phyloP scores from a whole-genome alignment of 345 rosid genomes.

The Camelina neglecta region DNA sequence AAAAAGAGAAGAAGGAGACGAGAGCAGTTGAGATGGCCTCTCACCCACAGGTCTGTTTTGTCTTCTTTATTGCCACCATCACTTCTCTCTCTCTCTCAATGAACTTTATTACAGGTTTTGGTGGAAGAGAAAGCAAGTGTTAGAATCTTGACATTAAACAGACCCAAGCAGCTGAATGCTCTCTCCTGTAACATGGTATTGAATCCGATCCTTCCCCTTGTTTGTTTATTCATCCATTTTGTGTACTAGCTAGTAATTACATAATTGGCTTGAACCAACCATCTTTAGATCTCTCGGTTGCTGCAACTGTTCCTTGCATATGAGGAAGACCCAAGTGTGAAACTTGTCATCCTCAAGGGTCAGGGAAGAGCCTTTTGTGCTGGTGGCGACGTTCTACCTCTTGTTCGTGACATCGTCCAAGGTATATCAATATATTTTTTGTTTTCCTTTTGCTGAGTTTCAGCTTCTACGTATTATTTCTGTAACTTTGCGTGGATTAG shows the following conservation, averaged over 20 bases:
- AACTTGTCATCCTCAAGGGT: conserved; percentile 73
- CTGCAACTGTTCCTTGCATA: conserved; percentile 63
- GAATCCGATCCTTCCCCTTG: not conserved
- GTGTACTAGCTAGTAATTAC: not conserved
- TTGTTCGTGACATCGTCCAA: conserved; percentile 49
- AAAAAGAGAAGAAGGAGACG: not conserved
- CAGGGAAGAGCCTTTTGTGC: conserved; percentile 85
- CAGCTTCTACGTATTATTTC: not conserved
- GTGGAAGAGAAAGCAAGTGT: conserved; percentile 59
- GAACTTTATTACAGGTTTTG: conserved; percentile 51
- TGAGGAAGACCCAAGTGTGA: conserved; percentile 64
- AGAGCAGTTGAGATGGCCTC: conserved; percentile 7
- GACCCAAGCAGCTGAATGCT: conserved; percentile 78
- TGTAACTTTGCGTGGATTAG: conserved; percentile 42
- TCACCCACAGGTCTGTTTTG: conserved; percentile 15
- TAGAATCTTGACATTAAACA: conserved; percentile 66
- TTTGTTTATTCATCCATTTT: not conserved
- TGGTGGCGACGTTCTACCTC: conserved; percentile 75
- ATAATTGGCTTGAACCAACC: conserved; percentile 17
- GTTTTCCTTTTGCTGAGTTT: not conserved
- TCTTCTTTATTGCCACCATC: not conserved
- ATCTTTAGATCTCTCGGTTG: conserved; percentile 56
- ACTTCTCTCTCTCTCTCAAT: not conserved
- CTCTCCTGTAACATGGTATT: conserved; percentile 62
- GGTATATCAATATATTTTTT: not conserved